Evolutionary conservation across 1,284 basidiomycete genomes (phyloP).

Genomic region (Fistulina hepatica): DNA sequence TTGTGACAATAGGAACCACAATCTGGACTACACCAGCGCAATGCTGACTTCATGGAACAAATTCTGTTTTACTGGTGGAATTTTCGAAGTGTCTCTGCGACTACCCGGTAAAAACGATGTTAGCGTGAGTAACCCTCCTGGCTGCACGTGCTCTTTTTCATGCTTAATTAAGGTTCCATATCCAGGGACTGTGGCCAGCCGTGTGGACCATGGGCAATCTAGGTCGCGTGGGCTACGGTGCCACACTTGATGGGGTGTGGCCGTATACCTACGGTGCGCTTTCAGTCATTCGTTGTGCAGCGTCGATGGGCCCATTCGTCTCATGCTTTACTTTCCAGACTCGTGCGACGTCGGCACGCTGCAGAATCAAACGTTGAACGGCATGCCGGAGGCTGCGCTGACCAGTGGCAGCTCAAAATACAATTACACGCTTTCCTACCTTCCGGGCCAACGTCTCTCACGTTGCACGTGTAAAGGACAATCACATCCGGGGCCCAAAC

Average conservation of each 20-base stretch:
- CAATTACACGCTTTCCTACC: slow-evolving; percentile 38
- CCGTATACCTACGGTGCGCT: slow-evolving; percentile 58
- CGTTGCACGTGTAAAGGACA: slow-evolving; percentile 69
- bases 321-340: slow-evolving; percentile 15
- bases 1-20: no score
- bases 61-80: slow-evolving; percentile 12
- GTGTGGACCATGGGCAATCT: slow-evolving; percentile 65
- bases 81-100: neutral
- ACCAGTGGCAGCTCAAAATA: slow-evolving; percentile 35
- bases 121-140: neutral
- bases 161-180: slow-evolving; percentile 18
- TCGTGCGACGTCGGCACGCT: slow-evolving; percentile 35
- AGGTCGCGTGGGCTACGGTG: slow-evolving; percentile 39
- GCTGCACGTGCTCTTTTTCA: neutral
- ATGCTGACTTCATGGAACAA: slow-evolving; percentile 22
- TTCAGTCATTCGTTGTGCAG: no score
- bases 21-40: slow-evolving; percentile 12
- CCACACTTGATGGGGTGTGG: slow-evolving; percentile 34
- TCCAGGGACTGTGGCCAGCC: slow-evolving; percentile 66
- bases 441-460: slow-evolving; percentile 71
- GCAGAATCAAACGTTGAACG: slow-evolving; percentile 15
- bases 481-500: slow-evolving; percentile 65
- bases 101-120: neutral
- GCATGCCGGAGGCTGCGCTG: slow-evolving; percentile 27
- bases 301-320: no score